phyloP scores from a whole-genome alignment of 1,139 yeast species.

The Pichia sp. region DNA sequence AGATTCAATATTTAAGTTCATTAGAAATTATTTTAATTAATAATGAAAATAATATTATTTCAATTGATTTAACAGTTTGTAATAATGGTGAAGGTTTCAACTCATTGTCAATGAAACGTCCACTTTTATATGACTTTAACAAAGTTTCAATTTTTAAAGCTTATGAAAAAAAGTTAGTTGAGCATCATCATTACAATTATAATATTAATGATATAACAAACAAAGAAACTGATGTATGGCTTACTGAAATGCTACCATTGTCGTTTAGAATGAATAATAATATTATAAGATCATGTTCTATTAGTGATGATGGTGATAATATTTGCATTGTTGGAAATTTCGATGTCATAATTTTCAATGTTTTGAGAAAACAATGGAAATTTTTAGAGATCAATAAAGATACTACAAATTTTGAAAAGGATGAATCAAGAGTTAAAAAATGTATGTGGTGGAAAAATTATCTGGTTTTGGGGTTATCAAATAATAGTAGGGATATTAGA shows the following conservation, averaged over 20 bases:
- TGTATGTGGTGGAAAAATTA: constrained; percentile 30
- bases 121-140: constrained; percentile 25
- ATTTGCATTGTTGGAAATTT: constrained; percentile 32
- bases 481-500: constrained; percentile 9
- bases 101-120: constrained; percentile 26
- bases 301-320: constrained; percentile 32
- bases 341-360: constrained; percentile 29
- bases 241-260: constrained; percentile 25
- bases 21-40: constrained; percentile 21
- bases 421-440: constrained; percentile 21
- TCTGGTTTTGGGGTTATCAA: constrained; percentile 24
- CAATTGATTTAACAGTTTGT: constrained; percentile 20
- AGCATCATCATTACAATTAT: constrained; percentile 22
- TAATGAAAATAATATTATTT: constrained; percentile 17
- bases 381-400: constrained; percentile 26
- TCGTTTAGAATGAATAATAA: constrained; percentile 24
- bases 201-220: constrained; percentile 18
- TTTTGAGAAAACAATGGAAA: constrained; percentile 30
- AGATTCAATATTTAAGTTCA: constrained; percentile 21
- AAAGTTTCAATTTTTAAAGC: constrained; percentile 27
- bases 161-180: constrained; percentile 28
- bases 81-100: constrained; percentile 24
- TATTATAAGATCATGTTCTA: constrained; percentile 26
- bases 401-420: constrained; percentile 23
- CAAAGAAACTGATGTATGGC: constrained; percentile 29